These are phyloP conservation scores for Penicillium concentricum DNA, from an alignment of 2,329 filamentous ascomycete genomes.

Conservation along the genomic window DNA sequence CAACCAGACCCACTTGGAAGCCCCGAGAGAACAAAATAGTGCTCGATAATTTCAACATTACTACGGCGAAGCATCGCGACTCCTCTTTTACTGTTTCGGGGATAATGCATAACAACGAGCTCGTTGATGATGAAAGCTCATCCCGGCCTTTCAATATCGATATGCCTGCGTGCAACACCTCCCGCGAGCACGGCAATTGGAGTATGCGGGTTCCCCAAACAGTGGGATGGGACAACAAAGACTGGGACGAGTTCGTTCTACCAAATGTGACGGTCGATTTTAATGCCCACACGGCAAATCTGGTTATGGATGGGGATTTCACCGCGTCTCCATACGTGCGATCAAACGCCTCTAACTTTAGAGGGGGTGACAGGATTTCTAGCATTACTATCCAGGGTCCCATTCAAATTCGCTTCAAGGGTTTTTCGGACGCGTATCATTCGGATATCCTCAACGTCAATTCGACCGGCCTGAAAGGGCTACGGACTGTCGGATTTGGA, in stretches of 20 bases:
- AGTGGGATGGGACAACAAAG: background rate
- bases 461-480: slow-evolving; percentile 10
- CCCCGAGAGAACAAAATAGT: background rate
- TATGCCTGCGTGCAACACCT: background rate
- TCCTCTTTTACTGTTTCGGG: background rate
- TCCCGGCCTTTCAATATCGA: background rate
- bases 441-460: slow-evolving; percentile 14
- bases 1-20: background rate
- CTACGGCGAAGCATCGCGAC: background rate
- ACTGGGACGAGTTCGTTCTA: background rate
- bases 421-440: slow-evolving; percentile 15
- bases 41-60: background rate
- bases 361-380: too few relatives aligned
- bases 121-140: too few relatives aligned
- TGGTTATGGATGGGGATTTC: background rate
- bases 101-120: background rate
- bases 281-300: background rate
- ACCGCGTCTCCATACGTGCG: background rate
- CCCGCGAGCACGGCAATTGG: background rate
- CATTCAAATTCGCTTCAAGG: slow-evolving; percentile 7
- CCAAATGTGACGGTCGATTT: background rate
- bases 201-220: background rate
- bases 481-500: slow-evolving; percentile 15
- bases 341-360: too few relatives aligned
- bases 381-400: background rate